Evolutionary conservation across 139 green algal genomes (phyloP).

Genomic region (Edaphochlamys debaryana): DNA sequence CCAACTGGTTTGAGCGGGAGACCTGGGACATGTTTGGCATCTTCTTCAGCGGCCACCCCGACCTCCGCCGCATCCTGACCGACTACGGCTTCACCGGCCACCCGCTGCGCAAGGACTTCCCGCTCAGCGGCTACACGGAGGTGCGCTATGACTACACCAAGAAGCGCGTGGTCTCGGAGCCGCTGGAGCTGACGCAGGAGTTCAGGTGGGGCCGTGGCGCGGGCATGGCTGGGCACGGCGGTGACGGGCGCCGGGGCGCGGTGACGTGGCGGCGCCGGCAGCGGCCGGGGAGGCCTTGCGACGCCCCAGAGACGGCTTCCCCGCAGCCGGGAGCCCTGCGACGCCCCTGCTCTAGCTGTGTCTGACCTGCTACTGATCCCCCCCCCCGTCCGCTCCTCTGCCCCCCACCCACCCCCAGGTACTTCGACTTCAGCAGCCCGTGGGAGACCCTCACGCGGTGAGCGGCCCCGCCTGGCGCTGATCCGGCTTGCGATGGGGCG

Average conservation of each 20-base stretch:
- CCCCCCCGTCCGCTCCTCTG: not conserved
- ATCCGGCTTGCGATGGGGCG: too few species aligned
- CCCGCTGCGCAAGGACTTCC: constrained; percentile 92
- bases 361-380: not conserved
- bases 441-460: constrained; percentile 76
- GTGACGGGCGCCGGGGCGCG: not conserved
- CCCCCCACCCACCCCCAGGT: constrained; percentile 52
- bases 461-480: too few species aligned
- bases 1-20: constrained; percentile 86
- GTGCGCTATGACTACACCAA: constrained; percentile 75
- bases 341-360: too few species aligned
- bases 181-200: constrained; percentile 72
- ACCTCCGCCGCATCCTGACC: constrained; percentile 90
- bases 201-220: constrained; percentile 50
- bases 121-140: constrained; percentile 87
- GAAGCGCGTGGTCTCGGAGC: constrained; percentile 75
- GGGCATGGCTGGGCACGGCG: not conserved
- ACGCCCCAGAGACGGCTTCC: too few species aligned
- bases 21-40: constrained; percentile 94
- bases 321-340: too few species aligned
- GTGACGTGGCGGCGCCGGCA: too few species aligned
- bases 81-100: constrained; percentile 93
- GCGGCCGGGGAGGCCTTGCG: too few species aligned
- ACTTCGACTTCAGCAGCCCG: constrained; percentile 86
- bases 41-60: constrained; percentile 87